Base-by-base conservation (phyloP, 805 yeast genomes). In the Nakazawaea siamensis region DNA sequence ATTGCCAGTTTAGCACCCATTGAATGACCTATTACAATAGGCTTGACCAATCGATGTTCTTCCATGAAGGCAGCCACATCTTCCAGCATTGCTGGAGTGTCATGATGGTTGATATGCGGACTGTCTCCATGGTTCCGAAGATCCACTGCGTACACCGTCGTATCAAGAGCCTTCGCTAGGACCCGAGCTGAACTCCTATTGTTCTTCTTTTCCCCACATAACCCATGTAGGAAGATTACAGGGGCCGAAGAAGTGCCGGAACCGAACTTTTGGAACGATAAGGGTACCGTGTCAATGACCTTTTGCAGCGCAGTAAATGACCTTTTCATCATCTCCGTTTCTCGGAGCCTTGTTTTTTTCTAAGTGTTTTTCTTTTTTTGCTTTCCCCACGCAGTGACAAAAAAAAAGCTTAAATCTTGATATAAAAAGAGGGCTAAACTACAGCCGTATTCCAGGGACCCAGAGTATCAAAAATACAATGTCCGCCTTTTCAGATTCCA, bases 1-100 rank as follows among this genome's bases (percentile, higher is more conserved):
- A 92, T 85, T 11, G 82, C 95, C 0, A 87, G 70, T 50, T 92
- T 88, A 3, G 95, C 97, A 4, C 98, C 98, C 92, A 83, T 80
- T 0, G 90, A 81, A 52, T 82, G 92, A 1, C 94, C 94, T 35
- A 58, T 43, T 14, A 81, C 54, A 13, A 80, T 69, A 1, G 78
- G 76, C 34, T 65, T 62, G 10, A 29, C 17, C 13, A 60, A 41
- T 4, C 51, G 38, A 12, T 62, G 57, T 2, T 66, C 66, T 2
- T 50, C 48, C 10, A 81, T 66, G 50, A 87, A 82, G n/a, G 57
- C 48, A 35, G 71, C 76, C n/a, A 90, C 80, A 54, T 90, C 98
- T 2, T 80, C 74, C 1, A 95, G 80, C 66, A 90, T 66, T 2
- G 84, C 58, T 1, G 78, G 73, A 54, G 86, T 82, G 48, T 80